A percentile compares a stretch with the other conserved stretches of the same genome.
Conservation (phyloP, 805 yeast genomes). For the Suhomyces xylopsoci region DNA sequence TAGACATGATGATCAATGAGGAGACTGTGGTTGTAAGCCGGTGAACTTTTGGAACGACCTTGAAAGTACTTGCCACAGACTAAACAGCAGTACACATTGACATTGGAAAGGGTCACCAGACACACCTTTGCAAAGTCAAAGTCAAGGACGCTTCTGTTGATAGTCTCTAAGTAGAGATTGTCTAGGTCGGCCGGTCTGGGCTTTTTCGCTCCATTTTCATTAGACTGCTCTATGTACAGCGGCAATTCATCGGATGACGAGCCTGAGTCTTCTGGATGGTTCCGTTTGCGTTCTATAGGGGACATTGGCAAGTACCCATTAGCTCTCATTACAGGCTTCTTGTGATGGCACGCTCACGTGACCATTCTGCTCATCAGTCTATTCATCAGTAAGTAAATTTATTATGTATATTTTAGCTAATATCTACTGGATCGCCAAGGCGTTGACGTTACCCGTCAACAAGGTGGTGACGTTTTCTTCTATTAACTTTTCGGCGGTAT, state of each 20-base stretch:
- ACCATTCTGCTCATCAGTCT: no score
- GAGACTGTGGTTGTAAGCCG: slow-evolving; percentile 66
- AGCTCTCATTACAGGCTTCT: neutral
- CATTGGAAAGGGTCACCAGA: slow-evolving; percentile 55
- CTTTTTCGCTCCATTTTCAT: neutral
- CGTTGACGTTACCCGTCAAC: slow-evolving; percentile 84
- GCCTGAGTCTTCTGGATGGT: neutral
- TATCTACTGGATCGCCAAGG: slow-evolving; percentile 74
- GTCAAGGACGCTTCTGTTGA: slow-evolving; percentile 48
- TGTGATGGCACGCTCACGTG: neutral
- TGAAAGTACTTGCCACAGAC: slow-evolving; percentile 71
- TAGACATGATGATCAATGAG: slow-evolving; percentile 61
- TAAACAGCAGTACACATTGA: slow-evolving; percentile 69
- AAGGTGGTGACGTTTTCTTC: slow-evolving; percentile 89
- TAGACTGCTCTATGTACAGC: neutral
- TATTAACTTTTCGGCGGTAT: slow-evolving; percentile 78
- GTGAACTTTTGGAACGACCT: slow-evolving; percentile 63
- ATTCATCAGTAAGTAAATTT: no score
- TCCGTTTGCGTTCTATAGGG: neutral
- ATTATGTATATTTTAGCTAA: no score
- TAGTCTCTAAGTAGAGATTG: slow-evolving; percentile 34
- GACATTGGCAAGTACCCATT: neutral
- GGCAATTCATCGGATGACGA: slow-evolving; percentile 3
- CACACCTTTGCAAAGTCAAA: slow-evolving; percentile 72
- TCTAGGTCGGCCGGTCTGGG: neutral